Evolutionary conservation across 2,329 filamentous ascomycete species (phyloP), one percentile per base, ranked within the genome.

Genomic region (Colletotrichum tanaceti): DNA sequence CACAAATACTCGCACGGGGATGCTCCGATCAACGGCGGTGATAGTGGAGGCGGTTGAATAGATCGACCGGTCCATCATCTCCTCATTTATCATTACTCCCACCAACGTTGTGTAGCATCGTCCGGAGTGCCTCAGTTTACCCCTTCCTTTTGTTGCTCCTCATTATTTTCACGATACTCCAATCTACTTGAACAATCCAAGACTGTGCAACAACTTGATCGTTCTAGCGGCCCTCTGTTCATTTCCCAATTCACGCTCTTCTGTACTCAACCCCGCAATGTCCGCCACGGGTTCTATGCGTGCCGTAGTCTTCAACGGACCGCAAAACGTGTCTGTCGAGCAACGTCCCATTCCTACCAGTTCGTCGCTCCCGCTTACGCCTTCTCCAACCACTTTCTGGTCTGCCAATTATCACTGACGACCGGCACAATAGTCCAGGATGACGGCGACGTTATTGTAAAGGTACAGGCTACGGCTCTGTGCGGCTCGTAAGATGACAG

Each of bases 251-350:
- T n/a, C n/a, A 47, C 7, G 2, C 9, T 24, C 22, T 28, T n/a
- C 14, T 39, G 5, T 16, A 20, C 28, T 22, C 58, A 20, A 70
- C 58, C 53, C 44, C 68, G 65, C 54, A 43, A 64, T 68, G 65
- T 47, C 65, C 24, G 24, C 39, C 46, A 28, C 46, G 20, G 58
- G 44, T 39, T 92, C 87, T 0, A 97, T 98, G 94, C 92, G 92
- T 79, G 93, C 93, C 38, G 93, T 98, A 38, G 87, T 97, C 63
- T 97, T 97, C 81, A 90, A 95, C 71, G 93, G 91, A 2, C 91
- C 92, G 4, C 85, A 87, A 74, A 89, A 92, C 75, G 86, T 97
- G 63, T 90, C 87, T 0, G 80, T 98, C 63, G 91, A 97, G 80
- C 89, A 96, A 68, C 87, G 93, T 22, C 93, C 93, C 0, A 85